These are phyloP conservation scores for Lactifluus rugatus DNA, from an alignment of 768 basidiomycete genomes.

Conservation along the genomic window DNA sequence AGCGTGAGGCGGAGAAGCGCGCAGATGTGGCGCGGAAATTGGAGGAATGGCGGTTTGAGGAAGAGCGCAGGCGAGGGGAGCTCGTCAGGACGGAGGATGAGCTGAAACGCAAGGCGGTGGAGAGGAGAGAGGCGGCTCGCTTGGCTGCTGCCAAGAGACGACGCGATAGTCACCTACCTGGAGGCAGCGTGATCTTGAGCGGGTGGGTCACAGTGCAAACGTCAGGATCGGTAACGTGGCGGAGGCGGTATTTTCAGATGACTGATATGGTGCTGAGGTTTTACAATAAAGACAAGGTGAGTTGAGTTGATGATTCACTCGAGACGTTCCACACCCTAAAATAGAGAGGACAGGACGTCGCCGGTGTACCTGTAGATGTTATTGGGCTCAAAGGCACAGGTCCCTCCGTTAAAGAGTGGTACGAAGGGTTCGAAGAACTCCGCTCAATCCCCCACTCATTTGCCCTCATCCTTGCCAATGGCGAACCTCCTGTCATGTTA, in stretches of 20 bases:
- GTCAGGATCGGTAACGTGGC: slow-evolving; percentile 12
- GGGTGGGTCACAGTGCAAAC: slow-evolving; percentile 18
- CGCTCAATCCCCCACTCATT: slow-evolving; percentile 17
- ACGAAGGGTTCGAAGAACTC: slow-evolving; percentile 18
- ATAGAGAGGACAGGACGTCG: neutral
- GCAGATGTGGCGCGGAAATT: neutral
- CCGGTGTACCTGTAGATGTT: slow-evolving; percentile 3
- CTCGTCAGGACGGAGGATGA: slow-evolving; percentile 6
- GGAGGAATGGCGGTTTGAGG: slow-evolving; percentile 11
- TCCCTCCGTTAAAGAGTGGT: slow-evolving; percentile 11
- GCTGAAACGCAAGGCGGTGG: slow-evolving; percentile 2
- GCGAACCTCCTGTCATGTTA: slow-evolving; percentile 6
- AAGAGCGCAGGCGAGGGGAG: slow-evolving; percentile 2
- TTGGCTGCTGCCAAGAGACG: slow-evolving; percentile 7
- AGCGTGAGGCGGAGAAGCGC: slow-evolving; percentile 9
- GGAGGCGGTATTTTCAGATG: slow-evolving; percentile 18
- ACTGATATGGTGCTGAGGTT: slow-evolving; percentile 6
- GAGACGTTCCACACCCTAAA: neutral
- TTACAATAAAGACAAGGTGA: slow-evolving; percentile 11
- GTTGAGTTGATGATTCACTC: neutral
- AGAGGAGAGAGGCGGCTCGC: slow-evolving; percentile 7
- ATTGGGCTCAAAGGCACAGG: slow-evolving; percentile 1
- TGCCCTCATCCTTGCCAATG: slow-evolving; percentile 8
- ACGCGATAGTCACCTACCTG: slow-evolving; percentile 1
- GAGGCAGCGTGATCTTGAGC: slow-evolving; percentile 4